Conservation (phyloP, 169 alveolate species). For the Cystoisospora suis region DNA sequence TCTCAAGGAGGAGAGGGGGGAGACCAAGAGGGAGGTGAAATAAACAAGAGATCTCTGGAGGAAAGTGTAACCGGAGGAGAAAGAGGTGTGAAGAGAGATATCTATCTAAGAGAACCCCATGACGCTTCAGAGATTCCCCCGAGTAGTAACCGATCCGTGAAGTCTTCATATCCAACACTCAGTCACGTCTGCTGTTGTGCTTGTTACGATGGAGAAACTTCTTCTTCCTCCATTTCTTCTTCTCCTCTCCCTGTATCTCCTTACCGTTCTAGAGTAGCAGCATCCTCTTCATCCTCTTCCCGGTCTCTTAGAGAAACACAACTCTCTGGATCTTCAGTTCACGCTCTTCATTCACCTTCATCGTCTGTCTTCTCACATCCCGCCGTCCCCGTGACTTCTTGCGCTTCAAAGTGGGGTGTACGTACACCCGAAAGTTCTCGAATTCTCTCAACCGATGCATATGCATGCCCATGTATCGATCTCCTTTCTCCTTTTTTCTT, state of each 20-base stretch:
- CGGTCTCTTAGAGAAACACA: not conserved
- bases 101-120: too few relatives aligned
- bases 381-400: not conserved
- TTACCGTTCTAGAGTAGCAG: too few relatives aligned
- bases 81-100: too few relatives aligned
- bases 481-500: not conserved
- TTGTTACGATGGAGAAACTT: too few relatives aligned
- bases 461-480: not conserved
- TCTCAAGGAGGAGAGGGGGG: not conserved
- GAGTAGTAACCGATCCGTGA: too few relatives aligned
- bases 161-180: too few relatives aligned
- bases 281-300: too few relatives aligned
- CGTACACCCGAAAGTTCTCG: not conserved
- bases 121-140: too few relatives aligned
- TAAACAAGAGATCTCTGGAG: not conserved
- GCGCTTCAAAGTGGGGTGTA: not conserved
- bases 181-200: too few relatives aligned
- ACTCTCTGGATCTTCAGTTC: not conserved
- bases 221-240: too few relatives aligned
- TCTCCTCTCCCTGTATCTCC: too few relatives aligned
- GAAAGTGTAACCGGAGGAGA: too few relatives aligned
- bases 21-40: not conserved
- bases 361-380: not conserved
- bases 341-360: not conserved
- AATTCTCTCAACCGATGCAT: not conserved